A percentile compares a stretch with the other conserved stretches of the same genome.
These are phyloP conservation scores for Halenospora varia DNA, from an alignment of 495 filamentous ascomycete genomes.

Conservation along the genomic window DNA sequence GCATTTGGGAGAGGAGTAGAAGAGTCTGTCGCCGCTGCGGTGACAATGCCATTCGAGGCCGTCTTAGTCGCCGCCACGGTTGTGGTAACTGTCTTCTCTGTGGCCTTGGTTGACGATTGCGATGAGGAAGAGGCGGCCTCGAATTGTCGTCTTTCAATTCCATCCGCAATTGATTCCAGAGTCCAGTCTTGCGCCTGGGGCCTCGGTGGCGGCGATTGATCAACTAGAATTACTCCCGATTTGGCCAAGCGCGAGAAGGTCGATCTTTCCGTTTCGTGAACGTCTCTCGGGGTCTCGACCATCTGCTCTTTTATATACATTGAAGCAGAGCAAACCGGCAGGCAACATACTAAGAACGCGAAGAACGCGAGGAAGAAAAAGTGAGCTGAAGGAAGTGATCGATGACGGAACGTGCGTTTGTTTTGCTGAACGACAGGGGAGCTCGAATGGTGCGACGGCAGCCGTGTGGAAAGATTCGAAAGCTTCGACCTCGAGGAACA, in stretches of 20 bases:
- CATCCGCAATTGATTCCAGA: not conserved
- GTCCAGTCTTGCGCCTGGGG: not conserved
- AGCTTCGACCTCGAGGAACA: not conserved
- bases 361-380: constrained; percentile 4
- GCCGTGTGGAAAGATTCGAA: constrained; percentile 12
- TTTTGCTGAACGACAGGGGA: too few species aligned
- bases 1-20: constrained; percentile 54
- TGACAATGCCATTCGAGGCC: not conserved
- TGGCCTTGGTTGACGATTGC: not conserved
- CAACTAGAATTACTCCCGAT: constrained; percentile 23
- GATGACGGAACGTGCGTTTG: constrained; percentile 1
- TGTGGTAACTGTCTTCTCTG: not conserved
- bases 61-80: not conserved
- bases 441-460: too few species aligned
- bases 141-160: too few species aligned
- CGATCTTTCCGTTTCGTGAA: constrained; percentile 12
- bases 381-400: not conserved
- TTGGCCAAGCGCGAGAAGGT: constrained; percentile 13
- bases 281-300: constrained; percentile 11
- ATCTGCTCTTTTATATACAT: constrained; percentile 20
- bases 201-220: constrained; percentile 17
- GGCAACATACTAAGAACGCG: constrained; percentile 13
- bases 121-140: not conserved
- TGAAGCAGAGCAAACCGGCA: constrained; percentile 12
- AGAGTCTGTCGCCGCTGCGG: constrained; percentile 26